These are phyloP conservation scores for Plasmodium berghei DNA, from an alignment of 169 alveolate genomes.

Conservation along the genomic window DNA sequence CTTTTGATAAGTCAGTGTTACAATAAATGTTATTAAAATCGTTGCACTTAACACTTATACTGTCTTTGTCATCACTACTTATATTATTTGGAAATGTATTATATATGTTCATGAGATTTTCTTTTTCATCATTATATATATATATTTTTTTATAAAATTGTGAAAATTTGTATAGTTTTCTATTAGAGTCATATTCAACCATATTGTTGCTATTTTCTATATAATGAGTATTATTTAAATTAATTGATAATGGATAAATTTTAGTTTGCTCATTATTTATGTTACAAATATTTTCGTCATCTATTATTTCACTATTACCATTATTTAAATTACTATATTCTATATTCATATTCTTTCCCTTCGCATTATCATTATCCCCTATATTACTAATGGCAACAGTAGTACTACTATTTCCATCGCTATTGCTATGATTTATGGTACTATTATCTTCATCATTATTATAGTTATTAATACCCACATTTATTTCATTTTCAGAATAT, in stretches of 20 bases:
- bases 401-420: no score
- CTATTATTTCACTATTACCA: not conserved
- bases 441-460: slow-evolving; percentile 10
- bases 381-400: no score
- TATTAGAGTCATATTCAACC: not conserved
- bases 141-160: slow-evolving; percentile 30
- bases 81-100: not conserved
- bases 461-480: not conserved
- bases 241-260: not conserved
- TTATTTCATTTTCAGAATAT: slow-evolving; percentile 4
- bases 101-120: slow-evolving; percentile 4
- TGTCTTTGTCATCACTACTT: not conserved
- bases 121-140: slow-evolving; percentile 13
- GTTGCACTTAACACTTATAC: not conserved
- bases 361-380: no score
- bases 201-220: slow-evolving; percentile 10
- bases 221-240: slow-evolving; percentile 15
- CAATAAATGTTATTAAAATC: no score
- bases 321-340: no score
- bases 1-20: no score
- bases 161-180: slow-evolving; percentile 8
- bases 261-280: slow-evolving; percentile 4
- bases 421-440: no score
- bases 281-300: slow-evolving; percentile 4
- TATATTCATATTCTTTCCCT: no score